A percentile compares a stretch with the other conserved stretches of the same genome.
These are phyloP conservation scores for Candida sithepensis DNA, from an alignment of 805 yeast species.

Conservation along the genomic window DNA sequence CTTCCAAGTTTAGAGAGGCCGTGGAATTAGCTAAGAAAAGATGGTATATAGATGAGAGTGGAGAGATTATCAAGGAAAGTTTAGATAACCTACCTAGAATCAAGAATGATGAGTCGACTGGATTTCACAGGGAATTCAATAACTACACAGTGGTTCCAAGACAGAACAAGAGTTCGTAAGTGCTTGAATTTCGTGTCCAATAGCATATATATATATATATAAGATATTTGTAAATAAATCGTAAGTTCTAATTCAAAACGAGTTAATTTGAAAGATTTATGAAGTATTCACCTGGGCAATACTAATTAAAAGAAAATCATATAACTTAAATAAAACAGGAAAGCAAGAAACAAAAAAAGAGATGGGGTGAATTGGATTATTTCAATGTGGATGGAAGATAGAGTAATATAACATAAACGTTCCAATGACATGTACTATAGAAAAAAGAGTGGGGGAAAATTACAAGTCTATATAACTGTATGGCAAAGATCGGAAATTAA, in stretches of 20 bases:
- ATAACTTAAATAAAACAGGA: not conserved
- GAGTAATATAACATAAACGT: not conserved
- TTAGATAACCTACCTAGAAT: conserved; percentile 29
- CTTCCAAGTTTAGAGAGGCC: conserved; percentile 49
- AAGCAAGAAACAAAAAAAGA: not conserved
- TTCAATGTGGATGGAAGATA: not conserved
- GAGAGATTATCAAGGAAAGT: conserved; percentile 8
- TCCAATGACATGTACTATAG: not conserved
- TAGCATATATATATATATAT: not conserved
- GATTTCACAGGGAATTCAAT: conserved; percentile 28
- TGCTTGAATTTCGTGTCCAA: no score
- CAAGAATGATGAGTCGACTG: conserved; percentile 22
- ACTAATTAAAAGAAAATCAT: not conserved
- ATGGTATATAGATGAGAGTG: conserved; percentile 34
- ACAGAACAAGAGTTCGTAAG: conserved; percentile 4
- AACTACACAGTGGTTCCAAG: conserved; percentile 33
- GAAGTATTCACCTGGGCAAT: no score
- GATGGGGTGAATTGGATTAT: not conserved
- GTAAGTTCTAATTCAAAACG: no score
- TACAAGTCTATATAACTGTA: not conserved
- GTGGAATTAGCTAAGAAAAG: conserved; percentile 54
- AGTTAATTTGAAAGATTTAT: no score
- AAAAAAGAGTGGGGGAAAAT: not conserved
- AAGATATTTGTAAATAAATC: no score
- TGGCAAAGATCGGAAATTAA: not conserved